A percentile compares a stretch with the other conserved stretches of the same genome.
These are phyloP conservation scores for Fusarium sp. DNA, from an alignment of 2,329 filamentous ascomycete species.

Conservation along the genomic window DNA sequence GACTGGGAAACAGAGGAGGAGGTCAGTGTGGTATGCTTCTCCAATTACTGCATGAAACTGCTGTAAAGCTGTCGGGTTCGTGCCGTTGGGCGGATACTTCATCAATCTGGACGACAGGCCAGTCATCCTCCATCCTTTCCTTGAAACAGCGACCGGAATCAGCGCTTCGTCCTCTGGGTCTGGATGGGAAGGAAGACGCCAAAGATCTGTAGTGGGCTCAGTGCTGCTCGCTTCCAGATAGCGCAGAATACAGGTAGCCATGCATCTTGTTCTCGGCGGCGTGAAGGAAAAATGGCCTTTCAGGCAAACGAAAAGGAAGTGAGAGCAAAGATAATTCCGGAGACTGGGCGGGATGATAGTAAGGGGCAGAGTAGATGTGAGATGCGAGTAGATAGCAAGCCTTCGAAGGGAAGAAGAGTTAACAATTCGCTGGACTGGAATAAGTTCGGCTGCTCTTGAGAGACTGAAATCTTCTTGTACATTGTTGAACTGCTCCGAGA, in stretches of 20 bases:
- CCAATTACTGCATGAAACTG: too few species aligned
- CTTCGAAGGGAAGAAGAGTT: too few species aligned
- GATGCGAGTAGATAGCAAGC: not conserved
- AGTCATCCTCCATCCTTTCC: not conserved
- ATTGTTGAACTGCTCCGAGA: too few species aligned
- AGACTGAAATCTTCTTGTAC: too few species aligned
- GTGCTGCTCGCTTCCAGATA: too few species aligned
- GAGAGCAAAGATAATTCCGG: not conserved
- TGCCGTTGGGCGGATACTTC: not conserved
- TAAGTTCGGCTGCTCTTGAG: too few species aligned
- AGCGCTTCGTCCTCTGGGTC: too few species aligned
- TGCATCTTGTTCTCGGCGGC: not conserved
- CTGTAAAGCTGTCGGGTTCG: too few species aligned
- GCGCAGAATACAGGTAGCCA: not conserved
- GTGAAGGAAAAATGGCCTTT: not conserved
- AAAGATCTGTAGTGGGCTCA: too few species aligned
- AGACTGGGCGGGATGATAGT: not conserved
- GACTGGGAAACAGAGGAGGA: not conserved
- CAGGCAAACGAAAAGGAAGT: fast-evolving
- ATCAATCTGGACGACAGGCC: not conserved
- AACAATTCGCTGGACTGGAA: too few species aligned
- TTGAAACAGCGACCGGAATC: not conserved
- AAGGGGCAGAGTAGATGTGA: not conserved
- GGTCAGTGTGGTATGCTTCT: too few species aligned
- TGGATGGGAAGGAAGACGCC: not conserved